Evolutionary conservation across 805 yeast genomes (phyloP).

Genomic region (Kregervanrija pseudodelftensis): DNA sequence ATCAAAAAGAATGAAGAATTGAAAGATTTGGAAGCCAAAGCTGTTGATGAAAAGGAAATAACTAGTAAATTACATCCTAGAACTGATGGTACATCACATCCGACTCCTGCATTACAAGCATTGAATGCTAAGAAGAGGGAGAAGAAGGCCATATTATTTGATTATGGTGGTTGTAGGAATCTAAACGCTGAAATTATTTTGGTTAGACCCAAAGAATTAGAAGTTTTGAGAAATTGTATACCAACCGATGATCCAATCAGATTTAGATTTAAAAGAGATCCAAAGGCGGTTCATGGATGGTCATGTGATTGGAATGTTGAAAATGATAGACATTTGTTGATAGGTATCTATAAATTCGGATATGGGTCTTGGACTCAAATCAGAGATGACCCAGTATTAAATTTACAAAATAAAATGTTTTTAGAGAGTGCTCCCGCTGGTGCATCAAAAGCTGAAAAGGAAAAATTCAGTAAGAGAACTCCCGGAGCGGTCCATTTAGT

Average conservation of each 20-base stretch:
- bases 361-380: slow-evolving; percentile 94
- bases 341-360: slow-evolving; percentile 89
- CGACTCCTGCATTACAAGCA: slow-evolving; percentile 30
- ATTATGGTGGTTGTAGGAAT: slow-evolving; percentile 78
- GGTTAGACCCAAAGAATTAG: slow-evolving; percentile 81
- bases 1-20: slow-evolving; percentile 48
- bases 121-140: slow-evolving; percentile 59
- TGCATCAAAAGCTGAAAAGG: slow-evolving; percentile 32
- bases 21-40: slow-evolving; percentile 54
- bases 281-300: slow-evolving; percentile 89
- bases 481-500: slow-evolving; percentile 92
- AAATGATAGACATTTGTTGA: slow-evolving; percentile 81
- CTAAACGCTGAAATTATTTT: slow-evolving; percentile 85
- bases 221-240: slow-evolving; percentile 45
- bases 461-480: slow-evolving; percentile 46
- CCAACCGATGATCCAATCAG: slow-evolving; percentile 49
- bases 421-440: slow-evolving; percentile 38
- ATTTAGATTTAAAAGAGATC: slow-evolving; percentile 53
- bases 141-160: slow-evolving; percentile 84
- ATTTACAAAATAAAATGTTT: slow-evolving; percentile 77
- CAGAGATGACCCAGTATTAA: slow-evolving; percentile 90
- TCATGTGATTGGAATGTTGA: slow-evolving; percentile 73
- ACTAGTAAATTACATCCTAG: slow-evolving; percentile 24
- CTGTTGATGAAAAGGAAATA: slow-evolving; percentile 43
- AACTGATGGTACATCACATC: slow-evolving; percentile 22